These are phyloP conservation scores for Hymenoscyphus fructigenus DNA, from an alignment of 2,329 filamentous ascomycete genomes.

Conservation along the genomic window DNA sequence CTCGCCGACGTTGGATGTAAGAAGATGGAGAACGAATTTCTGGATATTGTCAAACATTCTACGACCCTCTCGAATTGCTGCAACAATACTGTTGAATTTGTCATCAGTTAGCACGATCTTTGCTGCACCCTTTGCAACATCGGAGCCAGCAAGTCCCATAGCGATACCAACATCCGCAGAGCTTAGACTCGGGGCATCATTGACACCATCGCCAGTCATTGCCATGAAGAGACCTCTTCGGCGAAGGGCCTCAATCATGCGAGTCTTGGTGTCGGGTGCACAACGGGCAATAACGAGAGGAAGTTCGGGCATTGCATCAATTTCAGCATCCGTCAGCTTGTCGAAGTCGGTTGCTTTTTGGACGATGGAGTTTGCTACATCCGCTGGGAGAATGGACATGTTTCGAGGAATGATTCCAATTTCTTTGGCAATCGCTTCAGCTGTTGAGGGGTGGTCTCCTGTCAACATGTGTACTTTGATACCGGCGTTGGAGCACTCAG, in stretches of 20 bases:
- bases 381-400: constrained; percentile 43
- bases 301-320: constrained; percentile 49
- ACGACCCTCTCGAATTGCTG: constrained; percentile 52
- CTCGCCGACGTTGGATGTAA: constrained; percentile 57
- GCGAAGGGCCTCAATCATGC: constrained; percentile 55
- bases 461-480: constrained; percentile 79
- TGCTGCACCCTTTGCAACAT: constrained; percentile 62
- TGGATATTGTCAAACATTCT: constrained; percentile 56
- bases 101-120: constrained; percentile 54
- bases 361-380: constrained; percentile 48
- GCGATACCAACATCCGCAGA: constrained; percentile 57
- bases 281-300: constrained; percentile 55
- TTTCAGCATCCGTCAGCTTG: constrained; percentile 46
- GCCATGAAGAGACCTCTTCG: constrained; percentile 49
- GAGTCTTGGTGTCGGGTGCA: constrained; percentile 52
- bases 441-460: constrained; percentile 54
- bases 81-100: constrained; percentile 54
- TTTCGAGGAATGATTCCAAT: constrained; percentile 52
- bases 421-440: constrained; percentile 55
- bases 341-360: constrained; percentile 53
- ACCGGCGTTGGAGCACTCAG: constrained; percentile 64
- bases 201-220: constrained; percentile 58
- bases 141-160: constrained; percentile 60
- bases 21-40: constrained; percentile 56
- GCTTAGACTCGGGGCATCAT: constrained; percentile 54